Percentiles rank a stretch among this genome's conserved stretches.
These are phyloP conservation scores for Claviceps fusiformis DNA, from an alignment of 2,329 filamentous ascomycete species.

Conservation along the genomic window DNA sequence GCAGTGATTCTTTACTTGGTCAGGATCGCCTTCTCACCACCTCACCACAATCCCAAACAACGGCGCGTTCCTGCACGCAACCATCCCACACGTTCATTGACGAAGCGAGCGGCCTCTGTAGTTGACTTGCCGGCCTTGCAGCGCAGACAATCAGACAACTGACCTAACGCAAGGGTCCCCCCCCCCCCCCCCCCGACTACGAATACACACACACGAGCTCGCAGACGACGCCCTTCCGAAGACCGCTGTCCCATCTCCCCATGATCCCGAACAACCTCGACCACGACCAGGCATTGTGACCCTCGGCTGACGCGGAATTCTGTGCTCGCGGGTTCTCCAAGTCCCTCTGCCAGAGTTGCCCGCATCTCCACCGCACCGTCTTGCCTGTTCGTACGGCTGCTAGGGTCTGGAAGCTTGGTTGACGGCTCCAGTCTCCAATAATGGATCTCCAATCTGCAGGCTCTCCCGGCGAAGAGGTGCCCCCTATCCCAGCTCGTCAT, in stretches of 20 bases:
- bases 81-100: background rate
- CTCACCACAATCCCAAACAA: background rate
- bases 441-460: constrained; percentile 14
- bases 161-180: background rate
- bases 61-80: background rate
- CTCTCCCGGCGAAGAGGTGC: constrained; percentile 10
- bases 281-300: background rate
- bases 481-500: constrained; percentile 19
- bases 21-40: background rate
- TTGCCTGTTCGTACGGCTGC: background rate
- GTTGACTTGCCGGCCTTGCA: background rate
- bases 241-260: background rate
- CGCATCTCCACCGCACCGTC: background rate
- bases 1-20: background rate
- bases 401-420: background rate
- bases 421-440: background rate
- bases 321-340: background rate
- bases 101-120: too few relatives aligned
- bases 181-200: too few relatives aligned
- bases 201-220: background rate
- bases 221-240: background rate
- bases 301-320: background rate
- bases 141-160: background rate
- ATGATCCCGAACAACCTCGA: background rate
- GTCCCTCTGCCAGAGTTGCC: background rate